Percentiles rank a stretch among this genome's conserved stretches.
Evolutionary conservation across 441 rosid genomes (phyloP).

Genomic region (Hura crepitans): DNA sequence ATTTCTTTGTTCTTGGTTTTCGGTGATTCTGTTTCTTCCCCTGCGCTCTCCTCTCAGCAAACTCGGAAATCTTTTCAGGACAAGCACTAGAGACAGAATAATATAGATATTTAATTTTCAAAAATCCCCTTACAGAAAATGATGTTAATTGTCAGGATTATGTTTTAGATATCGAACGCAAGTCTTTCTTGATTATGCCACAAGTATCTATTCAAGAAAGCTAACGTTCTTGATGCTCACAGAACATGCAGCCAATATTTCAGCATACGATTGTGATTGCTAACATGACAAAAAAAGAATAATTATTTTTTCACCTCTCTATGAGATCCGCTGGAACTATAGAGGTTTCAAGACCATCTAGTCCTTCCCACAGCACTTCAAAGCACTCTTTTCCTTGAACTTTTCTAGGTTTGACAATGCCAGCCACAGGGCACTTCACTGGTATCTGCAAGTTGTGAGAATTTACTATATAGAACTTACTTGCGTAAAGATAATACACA

Average conservation of each 20-base stretch:
- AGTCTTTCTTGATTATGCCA: neutral
- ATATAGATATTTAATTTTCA: neutral
- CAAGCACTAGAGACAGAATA: slow-evolving; percentile 52
- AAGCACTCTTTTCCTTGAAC: slow-evolving; percentile 65
- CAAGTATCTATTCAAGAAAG: neutral
- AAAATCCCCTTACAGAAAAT: neutral
- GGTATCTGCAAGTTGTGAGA: slow-evolving; percentile 46
- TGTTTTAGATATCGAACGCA: neutral
- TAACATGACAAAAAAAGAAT: neutral
- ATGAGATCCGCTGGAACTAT: slow-evolving; percentile 74
- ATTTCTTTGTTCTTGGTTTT: slow-evolving; percentile 40
- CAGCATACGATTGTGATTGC: neutral
- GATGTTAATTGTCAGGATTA: neutral
- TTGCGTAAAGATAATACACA: neutral
- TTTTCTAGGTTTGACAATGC: slow-evolving; percentile 61
- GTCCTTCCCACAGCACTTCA: slow-evolving; percentile 70
- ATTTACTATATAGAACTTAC: slow-evolving; percentile 1
- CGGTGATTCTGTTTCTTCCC: slow-evolving; percentile 46
- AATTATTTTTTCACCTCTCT: slow-evolving; percentile 45
- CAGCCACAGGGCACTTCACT: slow-evolving; percentile 64
- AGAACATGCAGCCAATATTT: neutral
- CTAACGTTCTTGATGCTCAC: neutral
- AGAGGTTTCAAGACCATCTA: slow-evolving; percentile 56
- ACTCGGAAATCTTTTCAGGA: slow-evolving; percentile 73
- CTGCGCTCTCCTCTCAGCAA: slow-evolving; percentile 49